Conservation (phyloP, 139 green algal species). For the Zygnema circumcarinatum region DNA sequence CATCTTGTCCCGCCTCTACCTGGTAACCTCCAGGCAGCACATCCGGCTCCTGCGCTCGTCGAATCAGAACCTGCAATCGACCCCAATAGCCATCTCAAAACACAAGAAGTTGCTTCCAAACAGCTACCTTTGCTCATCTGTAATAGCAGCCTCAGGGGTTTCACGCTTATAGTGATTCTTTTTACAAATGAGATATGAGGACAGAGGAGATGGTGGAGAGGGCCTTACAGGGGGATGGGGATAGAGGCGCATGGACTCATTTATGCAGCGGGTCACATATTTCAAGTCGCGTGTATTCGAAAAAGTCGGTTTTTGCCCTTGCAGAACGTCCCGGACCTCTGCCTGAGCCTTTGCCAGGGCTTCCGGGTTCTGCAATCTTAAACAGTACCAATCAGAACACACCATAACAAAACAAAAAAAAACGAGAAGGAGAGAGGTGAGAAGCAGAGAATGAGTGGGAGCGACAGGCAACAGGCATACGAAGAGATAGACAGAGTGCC, state of each 20-base stretch:
- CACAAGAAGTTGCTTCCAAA: no score
- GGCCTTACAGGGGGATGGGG: slow-evolving; percentile 90
- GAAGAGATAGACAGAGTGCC: background rate
- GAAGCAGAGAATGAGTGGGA: background rate
- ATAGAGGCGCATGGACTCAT: slow-evolving; percentile 98
- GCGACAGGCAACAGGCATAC: background rate
- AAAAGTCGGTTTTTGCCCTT: slow-evolving; percentile 63
- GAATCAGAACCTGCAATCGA: slow-evolving; percentile 62
- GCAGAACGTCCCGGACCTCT: slow-evolving; percentile 90
- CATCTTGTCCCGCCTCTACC: slow-evolving; percentile 77
- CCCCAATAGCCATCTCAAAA: slow-evolving; percentile 31
- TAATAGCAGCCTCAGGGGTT: no score
- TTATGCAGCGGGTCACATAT: slow-evolving; percentile 92
- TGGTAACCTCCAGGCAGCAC: slow-evolving; percentile 79
- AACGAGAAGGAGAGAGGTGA: background rate
- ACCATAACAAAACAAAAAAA: slow-evolving; percentile 4
- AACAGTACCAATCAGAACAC: background rate
- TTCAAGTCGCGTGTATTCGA: slow-evolving; percentile 79
- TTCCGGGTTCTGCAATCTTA: slow-evolving; percentile 61
- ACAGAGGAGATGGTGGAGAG: slow-evolving; percentile 8
- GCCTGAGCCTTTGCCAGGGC: slow-evolving; percentile 72
- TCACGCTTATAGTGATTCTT: background rate
- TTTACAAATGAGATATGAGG: slow-evolving; percentile 4
- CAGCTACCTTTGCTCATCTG: no score
- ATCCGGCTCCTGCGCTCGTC: slow-evolving; percentile 70